Conservation (phyloP, 1,284 basidiomycete genomes). For the Trametes pubescens region DNA sequence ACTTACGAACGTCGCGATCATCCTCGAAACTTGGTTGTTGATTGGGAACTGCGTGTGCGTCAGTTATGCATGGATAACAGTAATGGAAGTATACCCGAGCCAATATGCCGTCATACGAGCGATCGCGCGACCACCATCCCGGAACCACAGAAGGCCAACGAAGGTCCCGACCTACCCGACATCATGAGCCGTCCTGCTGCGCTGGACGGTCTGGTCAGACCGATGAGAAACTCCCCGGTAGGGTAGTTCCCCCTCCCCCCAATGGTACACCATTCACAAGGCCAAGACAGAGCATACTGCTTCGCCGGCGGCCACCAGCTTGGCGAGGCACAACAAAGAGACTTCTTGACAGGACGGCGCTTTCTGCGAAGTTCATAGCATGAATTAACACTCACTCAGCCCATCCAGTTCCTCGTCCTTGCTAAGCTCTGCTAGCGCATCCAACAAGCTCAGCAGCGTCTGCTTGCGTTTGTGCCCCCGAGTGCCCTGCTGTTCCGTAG, state of each 20-base stretch:
- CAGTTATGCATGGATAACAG: not conserved
- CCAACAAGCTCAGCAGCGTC: slow-evolving; percentile 70
- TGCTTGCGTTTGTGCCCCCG: slow-evolving; percentile 55
- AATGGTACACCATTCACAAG: not conserved
- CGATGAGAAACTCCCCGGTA: not conserved
- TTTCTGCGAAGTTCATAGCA: not conserved
- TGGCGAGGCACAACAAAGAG: not conserved
- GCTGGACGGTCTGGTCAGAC: not conserved
- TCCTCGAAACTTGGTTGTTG: slow-evolving; percentile 62
- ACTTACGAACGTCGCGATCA: slow-evolving; percentile 71
- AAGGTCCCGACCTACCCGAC: not conserved
- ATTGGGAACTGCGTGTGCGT: slow-evolving; percentile 38
- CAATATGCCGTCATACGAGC: not conserved
- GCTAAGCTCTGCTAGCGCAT: slow-evolving; percentile 65
- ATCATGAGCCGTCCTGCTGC: not conserved
- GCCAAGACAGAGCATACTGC: not conserved
- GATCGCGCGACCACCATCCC: not conserved
- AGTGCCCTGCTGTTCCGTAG: slow-evolving; percentile 23
- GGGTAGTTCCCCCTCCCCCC: no score
- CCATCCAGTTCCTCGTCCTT: slow-evolving; percentile 55
- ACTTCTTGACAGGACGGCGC: not conserved
- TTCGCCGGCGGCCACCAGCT: no score
- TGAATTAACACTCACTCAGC: slow-evolving; percentile 46
- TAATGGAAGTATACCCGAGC: no score
- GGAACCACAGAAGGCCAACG: not conserved